A percentile compares a stretch with the other conserved stretches of the same genome.
Evolutionary conservation across 345 rosid species (phyloP).

Genomic region (Firmiana major): DNA sequence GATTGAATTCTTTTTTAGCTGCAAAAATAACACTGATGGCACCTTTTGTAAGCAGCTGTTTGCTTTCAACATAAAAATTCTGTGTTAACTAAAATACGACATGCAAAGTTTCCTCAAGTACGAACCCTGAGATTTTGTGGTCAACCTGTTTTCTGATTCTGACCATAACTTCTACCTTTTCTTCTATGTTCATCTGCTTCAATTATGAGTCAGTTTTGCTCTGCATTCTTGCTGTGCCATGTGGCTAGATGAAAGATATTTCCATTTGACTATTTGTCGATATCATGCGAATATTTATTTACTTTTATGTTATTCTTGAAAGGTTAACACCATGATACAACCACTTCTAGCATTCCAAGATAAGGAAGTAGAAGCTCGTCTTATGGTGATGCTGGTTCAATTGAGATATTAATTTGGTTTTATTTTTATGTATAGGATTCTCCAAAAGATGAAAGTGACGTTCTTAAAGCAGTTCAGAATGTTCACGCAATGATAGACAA

Average conservation of each 20-base stretch:
- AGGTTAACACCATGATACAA: background rate
- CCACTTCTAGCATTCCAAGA: background rate
- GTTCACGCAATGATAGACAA: constrained; percentile 74
- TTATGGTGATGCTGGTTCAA: background rate
- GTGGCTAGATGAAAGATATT: background rate
- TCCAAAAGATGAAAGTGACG: constrained; percentile 56
- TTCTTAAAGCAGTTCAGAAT: constrained; percentile 63
- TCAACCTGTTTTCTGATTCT: constrained; percentile 2
- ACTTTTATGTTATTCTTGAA: background rate
- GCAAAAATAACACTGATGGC: background rate
- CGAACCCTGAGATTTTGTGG: background rate
- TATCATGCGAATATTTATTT: background rate
- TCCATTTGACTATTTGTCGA: background rate
- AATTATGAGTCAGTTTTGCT: background rate
- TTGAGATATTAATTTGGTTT: background rate
- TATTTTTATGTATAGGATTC: constrained; percentile 43
- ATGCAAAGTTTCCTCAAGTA: background rate
- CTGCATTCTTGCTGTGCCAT: background rate
- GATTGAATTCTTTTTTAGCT: background rate
- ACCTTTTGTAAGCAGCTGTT: background rate
- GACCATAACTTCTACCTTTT: background rate
- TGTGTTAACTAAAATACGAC: background rate
- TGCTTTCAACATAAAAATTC: background rate
- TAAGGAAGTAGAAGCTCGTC: background rate
- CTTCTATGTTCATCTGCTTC: background rate